Evolutionary conservation across 179 eudicot species (phyloP), one percentile per base, ranked within the genome.

Genomic region (Pouteria campechiana): DNA sequence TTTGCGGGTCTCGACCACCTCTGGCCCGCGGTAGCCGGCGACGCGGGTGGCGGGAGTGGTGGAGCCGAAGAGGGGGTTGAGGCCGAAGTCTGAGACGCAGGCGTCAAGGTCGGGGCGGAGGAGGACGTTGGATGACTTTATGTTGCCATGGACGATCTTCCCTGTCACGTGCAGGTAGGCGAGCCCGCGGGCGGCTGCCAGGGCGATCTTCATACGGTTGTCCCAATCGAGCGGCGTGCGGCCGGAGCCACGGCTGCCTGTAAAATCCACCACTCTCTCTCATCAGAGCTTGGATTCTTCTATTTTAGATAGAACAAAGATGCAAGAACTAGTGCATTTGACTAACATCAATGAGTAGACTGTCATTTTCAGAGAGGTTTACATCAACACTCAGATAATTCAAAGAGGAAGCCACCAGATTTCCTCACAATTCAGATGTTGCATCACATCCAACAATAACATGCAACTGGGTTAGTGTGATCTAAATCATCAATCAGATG

Each of bases 241-340:
- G 4, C 96, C 90, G 13, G 96, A 73, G 4, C 93, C 93, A 76
- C 93, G 68, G 65, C 78, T 82, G 12, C 96, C 96, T 87, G 74
- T 16, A 57, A 28, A 41, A 39, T n/a, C n/a, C n/a, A n/a, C n/a
- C n/a, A n/a, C n/a, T n/a, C n/a, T n/a, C n/a, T n/a, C n/a, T n/a
- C n/a, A n/a, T n/a, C n/a, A n/a, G n/a, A n/a, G n/a, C n/a, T n/a
- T n/a, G n/a, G n/a, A n/a, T n/a, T n/a, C n/a, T n/a, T n/a, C n/a
- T n/a, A n/a, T n/a, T n/a, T n/a, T n/a, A n/a, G n/a, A n/a, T n/a
- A n/a, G n/a, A n/a, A n/a, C n/a, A n/a, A n/a, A n/a, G n/a, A n/a
- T n/a, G n/a, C n/a, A n/a, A n/a, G n/a, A n/a, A n/a, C n/a, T n/a
- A n/a, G n/a, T n/a, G n/a, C n/a, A n/a, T n/a, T n/a, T n/a, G n/a